These are phyloP conservation scores for Zopfia rhizophila DNA, from an alignment of 2,329 filamentous ascomycete genomes.

Conservation along the genomic window DNA sequence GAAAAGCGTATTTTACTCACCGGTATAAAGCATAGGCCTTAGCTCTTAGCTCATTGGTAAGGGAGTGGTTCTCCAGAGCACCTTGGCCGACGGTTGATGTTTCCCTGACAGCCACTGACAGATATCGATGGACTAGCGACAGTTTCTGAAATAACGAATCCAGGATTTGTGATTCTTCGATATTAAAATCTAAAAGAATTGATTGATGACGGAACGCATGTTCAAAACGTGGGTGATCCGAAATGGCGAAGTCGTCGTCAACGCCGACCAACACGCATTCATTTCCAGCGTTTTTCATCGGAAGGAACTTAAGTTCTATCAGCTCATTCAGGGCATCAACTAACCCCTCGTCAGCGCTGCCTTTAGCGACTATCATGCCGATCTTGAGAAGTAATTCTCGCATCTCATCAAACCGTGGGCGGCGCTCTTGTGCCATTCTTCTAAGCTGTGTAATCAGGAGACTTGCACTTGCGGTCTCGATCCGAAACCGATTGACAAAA, in stretches of 20 bases:
- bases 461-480: constrained; percentile 24
- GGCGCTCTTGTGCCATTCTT: constrained; percentile 13
- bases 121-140: constrained; percentile 21
- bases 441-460: constrained; percentile 29
- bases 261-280: constrained; percentile 14
- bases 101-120: constrained; percentile 27
- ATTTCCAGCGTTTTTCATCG: constrained; percentile 10
- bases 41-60: constrained; percentile 14
- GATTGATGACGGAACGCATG: constrained; percentile 13
- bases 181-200: constrained; percentile 27
- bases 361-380: constrained; percentile 24
- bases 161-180: constrained; percentile 26
- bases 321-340: constrained; percentile 19
- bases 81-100: constrained; percentile 18
- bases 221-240: constrained; percentile 27
- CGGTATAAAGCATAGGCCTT: constrained; percentile 35
- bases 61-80: constrained; percentile 4
- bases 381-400: constrained; percentile 20
- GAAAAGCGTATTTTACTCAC: constrained; percentile 18
- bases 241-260: constrained; percentile 26
- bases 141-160: constrained; percentile 24
- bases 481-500: constrained; percentile 15
- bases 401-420: constrained; percentile 20
- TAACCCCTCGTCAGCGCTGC: constrained; percentile 7
- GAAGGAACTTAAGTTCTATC: constrained; percentile 24